These are phyloP conservation scores for Eleusine coracana DNA, from an alignment of 176 grass and related monocot species.

Conservation along the genomic window DNA sequence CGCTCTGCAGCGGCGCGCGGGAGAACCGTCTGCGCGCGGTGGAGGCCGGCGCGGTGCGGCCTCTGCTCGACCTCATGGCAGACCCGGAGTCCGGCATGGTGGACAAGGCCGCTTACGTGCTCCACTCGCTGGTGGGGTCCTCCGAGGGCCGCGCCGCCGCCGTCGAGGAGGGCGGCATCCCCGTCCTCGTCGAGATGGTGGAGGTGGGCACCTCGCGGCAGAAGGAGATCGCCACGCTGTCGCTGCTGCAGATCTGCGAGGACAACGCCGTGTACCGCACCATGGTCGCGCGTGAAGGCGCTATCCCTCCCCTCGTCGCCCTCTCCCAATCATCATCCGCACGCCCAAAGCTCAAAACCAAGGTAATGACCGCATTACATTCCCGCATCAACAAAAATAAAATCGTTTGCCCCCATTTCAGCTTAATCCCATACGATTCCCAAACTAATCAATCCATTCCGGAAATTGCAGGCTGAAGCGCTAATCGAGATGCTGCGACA, in stretches of 20 bases:
- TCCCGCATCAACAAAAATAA: background rate
- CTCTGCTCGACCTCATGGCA: slow-evolving; percentile 85
- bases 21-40: slow-evolving; percentile 74
- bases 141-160: slow-evolving; percentile 58
- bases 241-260: slow-evolving; percentile 90
- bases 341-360: slow-evolving; percentile 66
- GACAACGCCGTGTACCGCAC: slow-evolving; percentile 61
- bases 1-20: slow-evolving; percentile 62
- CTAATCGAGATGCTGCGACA: slow-evolving; percentile 78
- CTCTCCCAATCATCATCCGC: slow-evolving; percentile 74
- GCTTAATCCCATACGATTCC: background rate
- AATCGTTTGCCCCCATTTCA: background rate
- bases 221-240: slow-evolving; percentile 77
- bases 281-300: slow-evolving; percentile 91
- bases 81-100: slow-evolving; percentile 89
- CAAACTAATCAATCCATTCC: slow-evolving; percentile 38
- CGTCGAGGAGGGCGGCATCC: slow-evolving; percentile 74
- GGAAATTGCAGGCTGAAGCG: slow-evolving; percentile 59
- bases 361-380: slow-evolving; percentile 45
- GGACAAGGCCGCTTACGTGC: slow-evolving; percentile 91
- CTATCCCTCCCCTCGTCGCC: slow-evolving; percentile 88
- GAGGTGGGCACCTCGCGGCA: slow-evolving; percentile 65
- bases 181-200: slow-evolving; percentile 94
- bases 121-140: slow-evolving; percentile 53
- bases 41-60: slow-evolving; percentile 59